A percentile compares a stretch with the other conserved stretches of the same genome.
Conservation (phyloP, 208 protist genomes). For the Wallacemonas sp. region DNA sequence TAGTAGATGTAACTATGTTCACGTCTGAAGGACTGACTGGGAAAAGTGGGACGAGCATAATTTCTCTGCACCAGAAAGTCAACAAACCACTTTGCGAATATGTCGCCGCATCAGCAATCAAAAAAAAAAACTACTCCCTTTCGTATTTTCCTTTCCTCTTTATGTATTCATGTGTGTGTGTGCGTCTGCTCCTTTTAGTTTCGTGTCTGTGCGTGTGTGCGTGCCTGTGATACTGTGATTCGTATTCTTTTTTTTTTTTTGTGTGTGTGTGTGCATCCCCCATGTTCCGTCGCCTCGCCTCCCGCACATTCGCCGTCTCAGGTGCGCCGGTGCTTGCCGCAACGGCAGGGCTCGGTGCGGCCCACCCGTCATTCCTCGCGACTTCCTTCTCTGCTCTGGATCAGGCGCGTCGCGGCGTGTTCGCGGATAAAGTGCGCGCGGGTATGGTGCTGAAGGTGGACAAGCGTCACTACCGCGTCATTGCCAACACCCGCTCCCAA, state of each 20-base stretch:
- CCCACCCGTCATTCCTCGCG: neutral
- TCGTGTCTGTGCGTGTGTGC: neutral
- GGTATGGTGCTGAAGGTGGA: constrained; percentile 86
- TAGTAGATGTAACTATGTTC: too few species aligned
- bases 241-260: constrained; percentile 8
- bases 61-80: too few species aligned
- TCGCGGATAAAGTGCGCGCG: constrained; percentile 84
- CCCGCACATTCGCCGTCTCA: constrained; percentile 5
- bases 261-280: neutral
- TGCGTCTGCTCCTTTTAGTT: constrained; percentile 21
- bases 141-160: too few species aligned
- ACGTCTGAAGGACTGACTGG: too few species aligned
- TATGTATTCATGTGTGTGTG: constrained; percentile 13
- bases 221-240: neutral
- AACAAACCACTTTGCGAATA: too few species aligned
- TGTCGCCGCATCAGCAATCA: neutral
- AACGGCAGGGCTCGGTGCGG: neutral
- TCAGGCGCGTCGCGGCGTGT: constrained; percentile 52
- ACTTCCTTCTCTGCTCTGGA: constrained; percentile 1
- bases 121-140: constrained; percentile 11
- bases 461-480: constrained; percentile 74
- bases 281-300: constrained; percentile 22
- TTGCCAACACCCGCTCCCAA: constrained; percentile 83
- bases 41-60: too few species aligned
- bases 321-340: neutral